Evolutionary conservation across 2,329 filamentous ascomycete genomes (phyloP).

Genomic region (Pseudodiploospora longispora): DNA sequence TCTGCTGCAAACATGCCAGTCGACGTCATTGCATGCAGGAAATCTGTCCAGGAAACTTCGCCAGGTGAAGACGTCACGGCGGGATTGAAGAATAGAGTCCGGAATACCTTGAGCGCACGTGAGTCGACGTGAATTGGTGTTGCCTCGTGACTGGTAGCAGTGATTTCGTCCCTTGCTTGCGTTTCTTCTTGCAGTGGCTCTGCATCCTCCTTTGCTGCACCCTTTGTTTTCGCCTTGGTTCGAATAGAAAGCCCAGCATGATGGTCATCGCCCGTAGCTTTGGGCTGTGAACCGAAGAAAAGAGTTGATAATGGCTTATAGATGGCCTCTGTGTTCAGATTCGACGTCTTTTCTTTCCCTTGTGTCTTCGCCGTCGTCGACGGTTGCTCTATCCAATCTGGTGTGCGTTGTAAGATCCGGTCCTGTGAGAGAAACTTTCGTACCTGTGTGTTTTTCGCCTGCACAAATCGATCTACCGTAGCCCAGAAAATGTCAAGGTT

Average conservation of each 20-base stretch:
- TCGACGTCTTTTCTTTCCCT: neutral
- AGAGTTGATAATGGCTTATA: slow-evolving; percentile 18
- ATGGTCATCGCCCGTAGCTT: neutral
- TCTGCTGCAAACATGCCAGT: slow-evolving; percentile 39
- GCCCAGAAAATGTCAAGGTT: slow-evolving; percentile 16
- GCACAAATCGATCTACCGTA: slow-evolving; percentile 9
- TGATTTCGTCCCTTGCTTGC: too few relatives aligned
- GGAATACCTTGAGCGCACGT: slow-evolving; percentile 27
- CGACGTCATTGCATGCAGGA: slow-evolving; percentile 42
- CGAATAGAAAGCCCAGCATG: neutral
- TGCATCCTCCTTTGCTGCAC: neutral
- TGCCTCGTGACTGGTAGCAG: neutral
- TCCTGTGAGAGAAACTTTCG: slow-evolving; percentile 21
- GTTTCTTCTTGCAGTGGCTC: too few relatives aligned
- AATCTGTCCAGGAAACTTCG: slow-evolving; percentile 45
- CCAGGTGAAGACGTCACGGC: slow-evolving; percentile 28
- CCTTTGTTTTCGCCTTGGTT: slow-evolving; percentile 14
- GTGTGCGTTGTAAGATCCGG: slow-evolving; percentile 37
- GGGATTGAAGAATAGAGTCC: slow-evolving; percentile 34
- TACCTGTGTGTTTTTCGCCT: slow-evolving; percentile 14
- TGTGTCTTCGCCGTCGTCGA: slow-evolving; percentile 3
- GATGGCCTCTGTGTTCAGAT: neutral
- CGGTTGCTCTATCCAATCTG: slow-evolving; percentile 39
- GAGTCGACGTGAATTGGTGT: slow-evolving; percentile 19
- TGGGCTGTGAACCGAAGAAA: slow-evolving; percentile 7